Evolutionary conservation across 176 grass and related monocot species (phyloP).

Genomic region (Melocanna baccifera): DNA sequence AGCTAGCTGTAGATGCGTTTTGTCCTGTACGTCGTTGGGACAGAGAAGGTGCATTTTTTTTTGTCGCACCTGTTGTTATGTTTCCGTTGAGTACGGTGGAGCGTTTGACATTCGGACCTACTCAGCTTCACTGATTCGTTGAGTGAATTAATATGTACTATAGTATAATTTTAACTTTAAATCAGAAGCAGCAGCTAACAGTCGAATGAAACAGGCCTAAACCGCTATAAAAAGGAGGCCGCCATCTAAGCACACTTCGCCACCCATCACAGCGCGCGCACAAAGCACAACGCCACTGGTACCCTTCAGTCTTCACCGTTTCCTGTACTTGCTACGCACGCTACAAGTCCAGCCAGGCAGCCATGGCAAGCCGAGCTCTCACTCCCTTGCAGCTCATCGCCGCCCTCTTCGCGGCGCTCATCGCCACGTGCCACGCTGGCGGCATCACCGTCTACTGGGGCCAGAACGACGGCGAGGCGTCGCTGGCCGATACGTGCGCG

Average conservation of each 20-base stretch:
- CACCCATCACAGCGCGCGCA: not conserved
- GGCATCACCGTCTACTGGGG: constrained; percentile 64
- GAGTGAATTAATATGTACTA: not conserved
- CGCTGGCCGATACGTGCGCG: constrained; percentile 36
- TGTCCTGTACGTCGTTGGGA: not conserved
- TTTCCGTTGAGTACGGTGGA: constrained; percentile 19
- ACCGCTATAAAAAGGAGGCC: not conserved
- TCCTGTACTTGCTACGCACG: not conserved
- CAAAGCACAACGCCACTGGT: not conserved
- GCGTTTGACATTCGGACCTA: not conserved
- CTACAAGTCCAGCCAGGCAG: constrained; percentile 10
- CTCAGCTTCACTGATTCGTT: not conserved
- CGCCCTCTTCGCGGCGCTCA: not conserved
- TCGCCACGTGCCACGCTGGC: constrained; percentile 43
- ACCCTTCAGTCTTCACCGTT: not conserved
- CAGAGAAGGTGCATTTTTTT: not conserved
- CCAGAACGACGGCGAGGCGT: constrained; percentile 57
- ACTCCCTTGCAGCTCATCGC: constrained; percentile 9
- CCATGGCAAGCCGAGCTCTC: constrained; percentile 25
- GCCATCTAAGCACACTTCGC: not conserved
- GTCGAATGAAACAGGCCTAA: not conserved
- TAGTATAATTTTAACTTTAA: too few relatives aligned
- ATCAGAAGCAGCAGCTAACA: too few relatives aligned
- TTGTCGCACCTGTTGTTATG: constrained; percentile 9
- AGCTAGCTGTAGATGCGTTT: not conserved